Percentiles rank a stretch among this genome's conserved stretches.
phyloP scores from a whole-genome alignment of 495 filamentous ascomycete genomes.

The Xylaria longipes region DNA sequence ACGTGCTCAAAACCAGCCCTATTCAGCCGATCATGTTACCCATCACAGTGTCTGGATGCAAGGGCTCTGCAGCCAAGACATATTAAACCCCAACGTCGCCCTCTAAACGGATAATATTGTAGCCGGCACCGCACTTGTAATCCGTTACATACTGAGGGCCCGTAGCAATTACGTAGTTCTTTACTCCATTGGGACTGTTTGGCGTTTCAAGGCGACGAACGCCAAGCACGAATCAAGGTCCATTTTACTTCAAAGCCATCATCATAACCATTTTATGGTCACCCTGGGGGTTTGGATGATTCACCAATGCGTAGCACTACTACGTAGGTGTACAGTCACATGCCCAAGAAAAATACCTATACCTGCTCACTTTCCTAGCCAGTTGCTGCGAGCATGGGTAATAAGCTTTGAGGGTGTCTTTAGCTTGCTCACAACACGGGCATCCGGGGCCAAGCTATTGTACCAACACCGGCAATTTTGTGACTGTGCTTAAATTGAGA shows the following conservation, averaged over 20 bases:
- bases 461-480: background rate
- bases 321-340: background rate
- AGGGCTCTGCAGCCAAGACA: conserved; percentile 12
- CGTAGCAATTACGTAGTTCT: background rate
- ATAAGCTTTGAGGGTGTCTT: background rate
- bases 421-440: background rate
- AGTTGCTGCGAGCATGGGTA: background rate
- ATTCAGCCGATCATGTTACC: conserved; percentile 20
- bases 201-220: background rate
- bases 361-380: background rate
- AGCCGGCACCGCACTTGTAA: background rate
- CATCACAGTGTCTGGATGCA: background rate
- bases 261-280: background rate
- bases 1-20: conserved; percentile 17
- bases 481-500: background rate
- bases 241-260: background rate
- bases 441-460: background rate
- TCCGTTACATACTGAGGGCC: background rate
- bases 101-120: background rate
- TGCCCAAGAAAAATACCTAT: background rate
- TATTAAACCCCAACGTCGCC: conserved; percentile 1
- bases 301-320: too few relatives aligned
- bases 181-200: background rate
- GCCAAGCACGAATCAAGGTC: background rate
- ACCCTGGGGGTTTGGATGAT: too few relatives aligned